phyloP scores from a whole-genome alignment of 352 stramenopile genomes.

The Phytophthora boehmeriae region DNA sequence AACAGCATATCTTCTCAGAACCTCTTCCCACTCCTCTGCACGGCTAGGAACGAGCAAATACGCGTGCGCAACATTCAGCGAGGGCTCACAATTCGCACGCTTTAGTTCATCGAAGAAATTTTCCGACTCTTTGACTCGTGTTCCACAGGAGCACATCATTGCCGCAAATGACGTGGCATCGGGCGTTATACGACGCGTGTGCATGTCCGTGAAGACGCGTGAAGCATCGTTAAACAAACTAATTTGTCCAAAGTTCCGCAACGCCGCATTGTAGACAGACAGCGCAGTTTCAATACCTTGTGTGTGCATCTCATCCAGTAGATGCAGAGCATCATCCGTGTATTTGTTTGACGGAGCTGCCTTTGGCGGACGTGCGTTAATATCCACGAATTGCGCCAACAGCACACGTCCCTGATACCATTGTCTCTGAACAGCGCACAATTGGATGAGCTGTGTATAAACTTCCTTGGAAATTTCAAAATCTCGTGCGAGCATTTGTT shows the following conservation, averaged over 20 bases:
- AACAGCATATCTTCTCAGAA: slow-evolving; percentile 41
- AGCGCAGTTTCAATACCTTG: slow-evolving; percentile 46
- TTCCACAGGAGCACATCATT: slow-evolving; percentile 56
- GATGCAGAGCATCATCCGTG: slow-evolving; percentile 47
- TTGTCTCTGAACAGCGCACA: slow-evolving; percentile 51
- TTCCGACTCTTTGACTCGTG: slow-evolving; percentile 46
- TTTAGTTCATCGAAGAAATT: slow-evolving; percentile 51
- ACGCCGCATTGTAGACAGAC: slow-evolving; percentile 62
- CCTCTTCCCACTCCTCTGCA: slow-evolving; percentile 45
- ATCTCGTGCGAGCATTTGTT: slow-evolving; percentile 44
- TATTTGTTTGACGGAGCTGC: slow-evolving; percentile 47
- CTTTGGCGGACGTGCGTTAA: slow-evolving; percentile 35
- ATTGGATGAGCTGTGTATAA: slow-evolving; percentile 53
- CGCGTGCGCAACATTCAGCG: slow-evolving; percentile 38
- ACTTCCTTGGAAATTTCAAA: slow-evolving; percentile 38
- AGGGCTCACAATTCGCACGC: slow-evolving; percentile 19
- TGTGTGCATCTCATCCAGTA: slow-evolving; percentile 56
- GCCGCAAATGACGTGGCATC: slow-evolving; percentile 65
- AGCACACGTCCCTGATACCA: slow-evolving; percentile 64
- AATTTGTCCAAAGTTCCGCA: slow-evolving; percentile 60
- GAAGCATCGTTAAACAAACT: slow-evolving; percentile 41
- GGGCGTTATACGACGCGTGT: slow-evolving; percentile 34
- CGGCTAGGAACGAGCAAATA: slow-evolving; percentile 50
- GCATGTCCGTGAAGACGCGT: slow-evolving; percentile 55
- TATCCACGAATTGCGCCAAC: slow-evolving; percentile 53